Evolutionary conservation across 2,329 filamentous ascomycete species (phyloP).

Genomic region (Colletotrichum spaethianum): DNA sequence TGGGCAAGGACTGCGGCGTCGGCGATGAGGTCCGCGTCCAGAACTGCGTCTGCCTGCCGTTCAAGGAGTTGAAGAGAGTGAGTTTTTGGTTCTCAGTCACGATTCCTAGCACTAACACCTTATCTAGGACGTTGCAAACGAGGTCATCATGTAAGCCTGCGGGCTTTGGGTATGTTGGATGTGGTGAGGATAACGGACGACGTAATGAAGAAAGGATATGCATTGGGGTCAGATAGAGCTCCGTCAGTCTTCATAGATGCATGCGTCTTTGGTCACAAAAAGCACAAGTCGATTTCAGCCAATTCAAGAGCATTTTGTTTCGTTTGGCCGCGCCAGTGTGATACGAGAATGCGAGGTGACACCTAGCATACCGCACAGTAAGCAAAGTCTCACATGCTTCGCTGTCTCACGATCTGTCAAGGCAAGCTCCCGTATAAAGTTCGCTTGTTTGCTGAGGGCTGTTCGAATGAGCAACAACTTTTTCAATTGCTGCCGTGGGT

Average conservation of each 20-base stretch:
- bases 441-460: too few species aligned
- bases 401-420: neutral
- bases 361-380: too few species aligned
- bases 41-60: constrained; percentile 97
- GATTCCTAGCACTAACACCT: constrained; percentile 46
- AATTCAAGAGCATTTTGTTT: constrained; percentile 19
- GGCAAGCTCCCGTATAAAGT: too few species aligned
- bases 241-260: constrained; percentile 37
- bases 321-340: neutral
- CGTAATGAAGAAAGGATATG: constrained; percentile 36
- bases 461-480: too few species aligned
- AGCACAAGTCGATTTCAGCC: constrained; percentile 39
- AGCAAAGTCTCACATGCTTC: too few species aligned
- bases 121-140: constrained; percentile 83
- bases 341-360: neutral
- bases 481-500: too few species aligned
- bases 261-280: constrained; percentile 41
- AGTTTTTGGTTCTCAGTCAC: constrained; percentile 53
- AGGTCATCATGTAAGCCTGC: constrained; percentile 87
- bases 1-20: constrained; percentile 96
- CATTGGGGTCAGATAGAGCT: constrained; percentile 37
- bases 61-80: constrained; percentile 97
- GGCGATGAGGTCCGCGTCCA: constrained; percentile 96
- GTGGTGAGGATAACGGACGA: constrained; percentile 16
- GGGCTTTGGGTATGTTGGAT: constrained; percentile 5